phyloP scores from a whole-genome alignment of 148 eudicot genomes.

The Diospyros kaki region DNA sequence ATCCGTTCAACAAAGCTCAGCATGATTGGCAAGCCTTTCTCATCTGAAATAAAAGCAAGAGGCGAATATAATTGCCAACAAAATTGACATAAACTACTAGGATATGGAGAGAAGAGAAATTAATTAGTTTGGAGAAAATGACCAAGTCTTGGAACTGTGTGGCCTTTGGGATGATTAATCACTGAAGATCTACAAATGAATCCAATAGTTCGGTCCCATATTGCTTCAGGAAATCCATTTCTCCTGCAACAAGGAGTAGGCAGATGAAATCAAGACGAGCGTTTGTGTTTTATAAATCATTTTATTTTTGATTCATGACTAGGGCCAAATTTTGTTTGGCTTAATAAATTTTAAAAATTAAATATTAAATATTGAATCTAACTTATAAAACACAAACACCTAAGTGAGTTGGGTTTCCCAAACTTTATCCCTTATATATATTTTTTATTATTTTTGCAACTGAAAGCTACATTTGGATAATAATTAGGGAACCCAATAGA shows the following conservation, averaged over 20 bases:
- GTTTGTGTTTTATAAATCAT: no score
- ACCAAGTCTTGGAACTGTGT: slow-evolving; percentile 91
- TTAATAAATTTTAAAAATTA: no score
- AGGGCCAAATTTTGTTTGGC: no score
- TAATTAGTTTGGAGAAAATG: slow-evolving; percentile 3
- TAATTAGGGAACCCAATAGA: no score
- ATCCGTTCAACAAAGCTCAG: slow-evolving; percentile 56
- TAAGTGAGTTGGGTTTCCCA: no score
- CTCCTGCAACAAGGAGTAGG: slow-evolving; percentile 42
- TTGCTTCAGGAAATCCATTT: slow-evolving; percentile 70
- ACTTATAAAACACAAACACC: no score
- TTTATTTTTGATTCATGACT: no score
- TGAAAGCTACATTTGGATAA: no score
- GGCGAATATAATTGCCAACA: neutral
- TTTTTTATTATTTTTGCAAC: no score
- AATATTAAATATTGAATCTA: no score
- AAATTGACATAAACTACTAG: neutral
- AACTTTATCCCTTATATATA: no score
- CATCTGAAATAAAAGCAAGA: slow-evolving; percentile 41
- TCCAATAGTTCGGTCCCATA: slow-evolving; percentile 72
- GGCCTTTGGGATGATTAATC: slow-evolving; percentile 91
- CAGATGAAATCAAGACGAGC: no score
- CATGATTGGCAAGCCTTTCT: slow-evolving; percentile 50
- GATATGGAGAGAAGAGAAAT: neutral
- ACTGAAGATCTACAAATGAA: slow-evolving; percentile 52